Percentiles rank a stretch among this genome's conserved stretches.
Evolutionary conservation across 441 rosid species (phyloP).

Genomic region (Eutrema salsugineum): DNA sequence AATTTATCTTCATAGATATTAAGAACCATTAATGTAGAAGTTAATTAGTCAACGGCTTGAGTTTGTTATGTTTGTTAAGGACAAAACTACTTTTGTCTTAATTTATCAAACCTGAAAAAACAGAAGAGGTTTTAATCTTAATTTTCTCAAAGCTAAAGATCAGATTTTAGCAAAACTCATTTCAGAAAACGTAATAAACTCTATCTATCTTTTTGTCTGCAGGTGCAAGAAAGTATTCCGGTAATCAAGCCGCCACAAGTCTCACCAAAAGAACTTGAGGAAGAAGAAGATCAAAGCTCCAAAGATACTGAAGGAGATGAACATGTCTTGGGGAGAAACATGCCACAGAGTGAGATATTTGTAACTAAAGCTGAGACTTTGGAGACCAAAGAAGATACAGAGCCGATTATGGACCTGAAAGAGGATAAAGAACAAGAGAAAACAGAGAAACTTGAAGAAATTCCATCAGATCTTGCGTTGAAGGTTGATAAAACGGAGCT

Average conservation of each 20-base stretch:
- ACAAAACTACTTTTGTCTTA: neutral
- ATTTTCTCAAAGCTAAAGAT: neutral
- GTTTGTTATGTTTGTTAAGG: neutral
- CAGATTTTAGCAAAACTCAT: neutral
- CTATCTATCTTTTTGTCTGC: neutral
- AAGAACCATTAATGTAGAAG: neutral
- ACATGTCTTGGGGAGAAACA: neutral
- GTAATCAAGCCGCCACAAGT: neutral
- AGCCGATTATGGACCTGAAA: neutral
- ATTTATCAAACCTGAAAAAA: constrained; percentile 5
- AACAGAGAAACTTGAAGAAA: constrained; percentile 21
- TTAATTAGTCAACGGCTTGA: neutral
- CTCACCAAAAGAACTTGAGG: neutral
- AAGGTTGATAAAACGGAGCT: constrained; percentile 17
- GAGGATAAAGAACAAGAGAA: constrained; percentile 22
- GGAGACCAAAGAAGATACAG: constrained; percentile 9
- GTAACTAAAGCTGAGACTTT: neutral
- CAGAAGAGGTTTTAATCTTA: constrained; percentile 18
- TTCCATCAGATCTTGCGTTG: neutral
- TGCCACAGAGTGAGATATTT: constrained; percentile 5
- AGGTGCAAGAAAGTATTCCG: constrained; percentile 22
- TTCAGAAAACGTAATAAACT: neutral
- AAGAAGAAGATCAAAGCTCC: neutral
- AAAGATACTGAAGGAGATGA: constrained; percentile 18
- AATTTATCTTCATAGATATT: neutral